Evolutionary conservation across 345 rosid species (phyloP).

Genomic region (Gossypium raimondii): DNA sequence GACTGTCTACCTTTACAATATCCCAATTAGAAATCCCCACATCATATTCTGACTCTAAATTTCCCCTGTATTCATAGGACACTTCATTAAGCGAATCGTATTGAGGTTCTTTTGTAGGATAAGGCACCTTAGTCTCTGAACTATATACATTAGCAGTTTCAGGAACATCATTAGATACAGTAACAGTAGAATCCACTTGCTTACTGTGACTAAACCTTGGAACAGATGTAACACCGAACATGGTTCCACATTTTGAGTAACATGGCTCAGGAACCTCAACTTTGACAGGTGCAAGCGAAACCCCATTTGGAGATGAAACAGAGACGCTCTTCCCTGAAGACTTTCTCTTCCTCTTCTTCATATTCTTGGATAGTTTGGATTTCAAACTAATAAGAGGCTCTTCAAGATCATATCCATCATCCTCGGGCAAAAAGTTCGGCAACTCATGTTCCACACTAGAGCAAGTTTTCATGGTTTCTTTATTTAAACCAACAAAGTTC

Average conservation of each 20-base stretch:
- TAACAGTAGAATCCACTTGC: conserved; percentile 18
- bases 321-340: conserved; percentile 19
- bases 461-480: conserved; percentile 18
- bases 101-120: conserved; percentile 22
- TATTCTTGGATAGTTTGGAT: conserved; percentile 38
- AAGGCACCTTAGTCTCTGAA: conserved; percentile 14
- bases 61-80: conserved; percentile 18
- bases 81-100: conserved; percentile 22
- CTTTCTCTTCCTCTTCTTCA: conserved; percentile 35
- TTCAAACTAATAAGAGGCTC: conserved; percentile 53
- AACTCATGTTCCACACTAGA: conserved; percentile 20
- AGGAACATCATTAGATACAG: conserved; percentile 19
- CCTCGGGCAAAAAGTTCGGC: conserved; percentile 15
- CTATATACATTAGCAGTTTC: conserved; percentile 14
- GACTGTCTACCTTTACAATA: conserved; percentile 22
- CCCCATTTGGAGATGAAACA: conserved; percentile 18
- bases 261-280: conserved; percentile 36
- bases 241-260: conserved; percentile 29
- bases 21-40: conserved; percentile 27
- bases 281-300: conserved; percentile 30
- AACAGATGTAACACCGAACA: conserved; percentile 17
- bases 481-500: conserved; percentile 4
- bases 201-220: conserved; percentile 18
- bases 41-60: conserved; percentile 13
- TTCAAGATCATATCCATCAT: conserved; percentile 41